A percentile compares a stretch with the other conserved stretches of the same genome.
These are phyloP conservation scores for Backusella westeae DNA, from an alignment of 192 early-diverging fungal species.

Conservation along the genomic window DNA sequence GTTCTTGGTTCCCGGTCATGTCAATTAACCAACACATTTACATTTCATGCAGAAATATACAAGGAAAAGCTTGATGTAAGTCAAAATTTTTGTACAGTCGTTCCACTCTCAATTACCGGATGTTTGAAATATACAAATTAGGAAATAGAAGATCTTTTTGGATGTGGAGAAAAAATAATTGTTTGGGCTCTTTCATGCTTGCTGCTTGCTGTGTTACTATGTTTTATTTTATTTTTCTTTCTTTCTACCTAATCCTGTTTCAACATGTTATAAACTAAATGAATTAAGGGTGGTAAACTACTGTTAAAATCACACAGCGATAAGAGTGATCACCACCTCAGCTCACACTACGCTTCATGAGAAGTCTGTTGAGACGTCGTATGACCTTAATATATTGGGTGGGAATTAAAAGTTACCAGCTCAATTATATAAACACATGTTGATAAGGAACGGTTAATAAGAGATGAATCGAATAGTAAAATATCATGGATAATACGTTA, in stretches of 20 bases:
- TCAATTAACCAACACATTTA: not conserved
- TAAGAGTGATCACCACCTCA: not conserved
- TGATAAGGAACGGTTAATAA: no score
- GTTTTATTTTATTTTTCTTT: not conserved
- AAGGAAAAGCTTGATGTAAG: no score
- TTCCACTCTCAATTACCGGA: no score
- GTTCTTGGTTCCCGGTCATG: not conserved
- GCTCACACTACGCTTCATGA: not conserved
- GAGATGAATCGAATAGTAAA: no score
- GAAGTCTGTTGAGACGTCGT: not conserved
- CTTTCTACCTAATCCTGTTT: not conserved
- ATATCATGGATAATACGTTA: no score
- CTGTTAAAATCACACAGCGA: not conserved
- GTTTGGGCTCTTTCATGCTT: not conserved
- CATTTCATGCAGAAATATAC: not conserved
- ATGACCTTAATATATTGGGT: not conserved
- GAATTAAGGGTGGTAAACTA: not conserved
- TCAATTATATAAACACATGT: no score
- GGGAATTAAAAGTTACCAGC: no score
- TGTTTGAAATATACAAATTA: not conserved
- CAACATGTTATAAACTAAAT: not conserved
- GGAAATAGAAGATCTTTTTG: not conserved
- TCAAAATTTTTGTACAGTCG: no score
- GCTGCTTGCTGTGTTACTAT: no score
- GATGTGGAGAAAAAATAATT: not conserved